A percentile compares a stretch with the other conserved stretches of the same genome.
Evolutionary conservation across 2,329 filamentous ascomycete genomes (phyloP).

Genomic region (Dactylellina cionopaga): DNA sequence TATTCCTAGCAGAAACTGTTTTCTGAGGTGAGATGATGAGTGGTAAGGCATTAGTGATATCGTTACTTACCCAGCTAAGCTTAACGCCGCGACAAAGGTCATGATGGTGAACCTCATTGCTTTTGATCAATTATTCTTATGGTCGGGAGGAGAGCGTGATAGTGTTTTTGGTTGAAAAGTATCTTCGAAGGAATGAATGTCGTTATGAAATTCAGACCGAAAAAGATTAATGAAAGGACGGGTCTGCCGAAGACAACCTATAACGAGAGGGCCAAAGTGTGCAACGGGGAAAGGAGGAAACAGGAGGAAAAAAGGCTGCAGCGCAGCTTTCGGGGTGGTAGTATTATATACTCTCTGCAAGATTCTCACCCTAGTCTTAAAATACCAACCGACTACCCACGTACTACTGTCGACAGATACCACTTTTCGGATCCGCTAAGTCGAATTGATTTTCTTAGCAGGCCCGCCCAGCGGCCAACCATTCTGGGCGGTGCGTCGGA

Average conservation of each 20-base stretch:
- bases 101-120: not conserved
- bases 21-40: no score
- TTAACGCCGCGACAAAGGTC: not conserved
- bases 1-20: not conserved
- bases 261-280: conserved; percentile 11
- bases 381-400: not conserved
- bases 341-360: conserved; percentile 7
- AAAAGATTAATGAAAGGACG: not conserved
- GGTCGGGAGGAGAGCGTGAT: not conserved
- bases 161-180: not conserved
- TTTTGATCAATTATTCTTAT: not conserved
- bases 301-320: conserved; percentile 13
- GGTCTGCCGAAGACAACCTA: not conserved
- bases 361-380: not conserved
- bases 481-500: no score
- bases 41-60: no score
- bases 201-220: no score
- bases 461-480: no score
- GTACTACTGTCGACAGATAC: no score
- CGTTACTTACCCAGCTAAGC: conserved; percentile 9
- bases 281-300: conserved; percentile 22
- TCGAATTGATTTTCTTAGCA: no score
- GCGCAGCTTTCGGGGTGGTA: not conserved
- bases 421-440: no score
- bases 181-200: conserved; percentile 6